phyloP scores from a whole-genome alignment of 2,329 filamentous ascomycete species.

The Hymenoscyphus fraxineus region DNA sequence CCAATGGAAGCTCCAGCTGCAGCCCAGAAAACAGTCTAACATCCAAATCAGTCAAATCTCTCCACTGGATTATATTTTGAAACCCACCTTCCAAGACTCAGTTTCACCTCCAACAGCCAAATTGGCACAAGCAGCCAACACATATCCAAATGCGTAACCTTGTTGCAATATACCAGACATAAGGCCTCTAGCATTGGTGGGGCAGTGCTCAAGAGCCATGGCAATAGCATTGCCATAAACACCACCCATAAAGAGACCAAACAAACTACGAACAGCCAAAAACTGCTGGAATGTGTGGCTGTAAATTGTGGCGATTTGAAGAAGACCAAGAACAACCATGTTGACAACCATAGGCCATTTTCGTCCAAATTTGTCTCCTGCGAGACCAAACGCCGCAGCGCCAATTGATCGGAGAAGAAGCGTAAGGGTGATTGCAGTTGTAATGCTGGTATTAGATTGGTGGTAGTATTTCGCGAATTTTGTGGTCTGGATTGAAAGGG shows the following conservation, averaged over 20 bases:
- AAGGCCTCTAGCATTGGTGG: conserved; percentile 27
- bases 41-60: conserved; percentile 56
- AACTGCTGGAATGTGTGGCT: conserved; percentile 43
- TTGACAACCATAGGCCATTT: conserved; percentile 83
- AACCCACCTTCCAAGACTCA: conserved; percentile 67
- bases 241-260: conserved; percentile 75
- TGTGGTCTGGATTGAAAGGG: conserved; percentile 70
- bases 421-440: conserved; percentile 44
- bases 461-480: conserved; percentile 63
- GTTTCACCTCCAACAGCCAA: conserved; percentile 63
- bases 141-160: conserved; percentile 29
- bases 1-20: conserved; percentile 63
- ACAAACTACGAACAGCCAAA: conserved; percentile 67
- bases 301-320: conserved; percentile 52
- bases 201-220: conserved; percentile 61
- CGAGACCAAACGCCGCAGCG: conserved; percentile 70
- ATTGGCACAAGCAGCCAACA: conserved; percentile 49
- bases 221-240: conserved; percentile 73
- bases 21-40: conserved; percentile 22
- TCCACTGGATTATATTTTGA: neutral
- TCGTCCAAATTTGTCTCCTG: conserved; percentile 72
- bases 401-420: conserved; percentile 70
- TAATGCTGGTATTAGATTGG: conserved; percentile 45
- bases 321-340: conserved; percentile 66
- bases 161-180: conserved; percentile 30